phyloP scores from a whole-genome alignment of 2,329 filamentous ascomycete genomes.

The Ascochyta pisi region DNA sequence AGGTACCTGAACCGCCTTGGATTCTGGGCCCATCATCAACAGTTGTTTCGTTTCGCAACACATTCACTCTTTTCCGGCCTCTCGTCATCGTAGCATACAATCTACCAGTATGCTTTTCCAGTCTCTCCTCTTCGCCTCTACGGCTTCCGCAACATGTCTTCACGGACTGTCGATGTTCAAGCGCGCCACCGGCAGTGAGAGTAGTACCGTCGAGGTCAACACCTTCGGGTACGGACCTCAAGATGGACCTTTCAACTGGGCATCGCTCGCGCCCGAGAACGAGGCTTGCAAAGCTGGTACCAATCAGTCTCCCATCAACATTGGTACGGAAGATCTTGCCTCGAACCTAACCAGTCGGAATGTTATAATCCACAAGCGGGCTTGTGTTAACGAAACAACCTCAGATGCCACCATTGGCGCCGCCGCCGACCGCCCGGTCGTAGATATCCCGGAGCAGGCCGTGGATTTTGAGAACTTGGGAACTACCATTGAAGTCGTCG shows the following conservation, averaged over 20 bases:
- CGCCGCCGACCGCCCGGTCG: conserved; percentile 34
- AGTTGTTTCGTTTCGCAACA: conserved; percentile 1
- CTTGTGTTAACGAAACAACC: conserved; percentile 16
- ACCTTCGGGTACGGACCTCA: conserved; percentile 54
- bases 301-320: conserved; percentile 64
- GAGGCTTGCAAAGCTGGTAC: conserved; percentile 57
- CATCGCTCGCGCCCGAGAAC: conserved; percentile 54
- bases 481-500: conserved; percentile 64
- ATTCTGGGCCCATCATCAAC: not conserved
- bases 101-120: conserved; percentile 42
- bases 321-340: conserved; percentile 44
- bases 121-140: conserved; percentile 39
- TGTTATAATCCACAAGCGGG: conserved; percentile 6
- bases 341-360: conserved; percentile 1
- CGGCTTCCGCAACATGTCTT: conserved; percentile 51
- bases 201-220: conserved; percentile 35
- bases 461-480: conserved; percentile 64
- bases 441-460: conserved; percentile 53
- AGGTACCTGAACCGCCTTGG: conserved; percentile 1
- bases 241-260: conserved; percentile 62
- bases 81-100: not conserved
- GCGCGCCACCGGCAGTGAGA: conserved; percentile 22
- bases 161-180: conserved; percentile 52
- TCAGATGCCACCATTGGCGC: conserved; percentile 43
- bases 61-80: not conserved